These are phyloP conservation scores for Simmondsia chinensis DNA, from an alignment of 148 eudicot genomes.

Conservation along the genomic window DNA sequence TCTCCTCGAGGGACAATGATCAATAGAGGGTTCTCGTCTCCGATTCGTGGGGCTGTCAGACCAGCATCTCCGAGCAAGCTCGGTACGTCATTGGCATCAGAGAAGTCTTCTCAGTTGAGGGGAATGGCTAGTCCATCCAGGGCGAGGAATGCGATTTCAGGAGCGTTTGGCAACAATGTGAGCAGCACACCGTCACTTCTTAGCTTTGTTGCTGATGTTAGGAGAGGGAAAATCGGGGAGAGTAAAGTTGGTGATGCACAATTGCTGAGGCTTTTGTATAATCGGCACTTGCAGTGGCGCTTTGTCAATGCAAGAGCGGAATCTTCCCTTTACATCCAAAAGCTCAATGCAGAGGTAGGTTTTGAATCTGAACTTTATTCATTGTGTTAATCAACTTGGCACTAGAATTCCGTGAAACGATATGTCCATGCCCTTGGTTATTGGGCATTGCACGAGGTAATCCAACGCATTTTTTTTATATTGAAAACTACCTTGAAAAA, in stretches of 20 bases:
- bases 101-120: conserved; percentile 31
- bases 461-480: too few relatives aligned
- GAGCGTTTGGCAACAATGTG: conserved; percentile 7
- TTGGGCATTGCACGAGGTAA: too few relatives aligned
- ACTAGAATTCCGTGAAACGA: too few relatives aligned
- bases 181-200: conserved; percentile 40
- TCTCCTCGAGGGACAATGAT: conserved; percentile 30
- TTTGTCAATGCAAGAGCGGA: conserved; percentile 66
- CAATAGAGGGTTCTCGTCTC: conserved; percentile 42
- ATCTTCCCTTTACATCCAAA: conserved; percentile 34
- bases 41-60: conserved; percentile 39
- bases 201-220: conserved; percentile 43
- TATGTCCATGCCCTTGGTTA: too few relatives aligned
- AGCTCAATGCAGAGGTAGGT: conserved; percentile 52
- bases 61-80: conserved; percentile 36
- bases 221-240: conserved; percentile 60
- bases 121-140: conserved; percentile 53
- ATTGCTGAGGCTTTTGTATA: conserved; percentile 45
- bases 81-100: conserved; percentile 2
- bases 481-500: too few relatives aligned
- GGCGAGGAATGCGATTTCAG: conserved; percentile 25
- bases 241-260: conserved; percentile 59
- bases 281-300: conserved; percentile 81
- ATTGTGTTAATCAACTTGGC: too few relatives aligned
- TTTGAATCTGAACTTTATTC: too few relatives aligned